Evolutionary conservation across 1,139 yeast species (phyloP).

Genomic region (Lodderomyces theae): DNA sequence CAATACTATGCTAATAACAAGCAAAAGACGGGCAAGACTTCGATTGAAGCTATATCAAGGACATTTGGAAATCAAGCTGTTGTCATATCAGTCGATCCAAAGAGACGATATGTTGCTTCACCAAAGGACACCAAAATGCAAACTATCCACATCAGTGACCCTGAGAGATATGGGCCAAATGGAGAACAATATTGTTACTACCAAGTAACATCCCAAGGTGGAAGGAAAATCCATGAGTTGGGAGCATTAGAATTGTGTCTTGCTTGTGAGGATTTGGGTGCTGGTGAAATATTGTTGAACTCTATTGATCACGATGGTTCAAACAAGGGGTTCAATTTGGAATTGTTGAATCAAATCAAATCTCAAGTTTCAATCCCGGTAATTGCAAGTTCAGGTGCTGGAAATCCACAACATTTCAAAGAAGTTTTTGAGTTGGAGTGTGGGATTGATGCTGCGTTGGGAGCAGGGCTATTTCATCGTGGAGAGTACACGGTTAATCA

Average conservation of each 20-base stretch:
- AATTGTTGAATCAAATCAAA: conserved; percentile 75
- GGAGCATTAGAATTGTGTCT: conserved; percentile 87
- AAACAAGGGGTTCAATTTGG: conserved; percentile 87
- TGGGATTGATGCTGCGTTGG: conserved; percentile 90
- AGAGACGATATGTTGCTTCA: conserved; percentile 65
- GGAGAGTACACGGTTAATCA: conserved; percentile 85
- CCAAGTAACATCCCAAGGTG: conserved; percentile 95
- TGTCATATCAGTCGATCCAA: conserved; percentile 95
- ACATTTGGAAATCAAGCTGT: conserved; percentile 97
- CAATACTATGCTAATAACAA: conserved; percentile 59
- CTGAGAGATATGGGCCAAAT: conserved; percentile 67
- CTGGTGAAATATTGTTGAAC: conserved; percentile 88
- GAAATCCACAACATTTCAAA: conserved; percentile 82
- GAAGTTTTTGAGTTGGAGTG: conserved; percentile 77
- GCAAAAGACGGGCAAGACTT: conserved; percentile 66
- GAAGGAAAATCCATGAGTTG: conserved; percentile 81
- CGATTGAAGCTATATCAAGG: conserved; percentile 86
- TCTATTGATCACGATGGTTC: conserved; percentile 97
- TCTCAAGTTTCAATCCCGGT: conserved; percentile 80
- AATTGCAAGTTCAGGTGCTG: conserved; percentile 97
- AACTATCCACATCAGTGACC: conserved; percentile 43
- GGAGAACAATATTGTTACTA: conserved; percentile 90
- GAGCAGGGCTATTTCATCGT: conserved; percentile 97
- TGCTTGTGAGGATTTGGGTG: conserved; percentile 93
- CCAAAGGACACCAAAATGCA: conserved; percentile 62